Base-by-base conservation (phyloP, 176 grass and related monocot species). In the Triticum dicoccoides region DNA sequence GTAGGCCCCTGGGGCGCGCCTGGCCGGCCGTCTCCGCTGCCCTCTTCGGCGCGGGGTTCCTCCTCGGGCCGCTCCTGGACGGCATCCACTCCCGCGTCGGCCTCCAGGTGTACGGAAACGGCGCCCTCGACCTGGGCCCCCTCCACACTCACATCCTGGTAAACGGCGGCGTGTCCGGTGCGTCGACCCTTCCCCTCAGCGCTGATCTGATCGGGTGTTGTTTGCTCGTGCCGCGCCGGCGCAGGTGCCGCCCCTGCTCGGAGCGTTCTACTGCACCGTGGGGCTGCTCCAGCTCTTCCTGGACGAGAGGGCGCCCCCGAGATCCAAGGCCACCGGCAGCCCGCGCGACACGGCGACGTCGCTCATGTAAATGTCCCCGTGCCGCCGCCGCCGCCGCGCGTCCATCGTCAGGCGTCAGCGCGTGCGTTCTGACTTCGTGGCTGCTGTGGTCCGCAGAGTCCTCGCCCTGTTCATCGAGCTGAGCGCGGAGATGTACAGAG, bases 401-500 rank as follows among this genome's bases (percentile, higher is more conserved):
- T 44, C 23, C 72, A 29, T 63, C 25, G 24, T 10, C 33, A 15
- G 15, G 51, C 25, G 24, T 10, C 33, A 15, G 15, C 58, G 51
- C 5, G 15, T 2, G 25, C 15, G 8, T 80, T 18, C 18, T 65
- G 61, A 80, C 0, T 18, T 20, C 64, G 25, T 72, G 11, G 23
- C 45, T 67, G 5, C 59, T n/a, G 47, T 56, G 8, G 2, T 56
- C 47, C 76, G 80, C 89, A 98, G 96, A 76, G 79, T 80, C 17
- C 93, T 98, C 12, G 88, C 84, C 32, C 44, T 90, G 66, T 98
- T 98, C 92, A 86, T 95, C 86, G 96, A 95, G 80, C 47, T 91
- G 79, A 94, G 96, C 86, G 91, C 93, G 67, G 96, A 98, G 85
- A 77, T 98, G 91, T 98, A 92, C 88, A 88, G 77, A 13, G 93